phyloP scores from a whole-genome alignment of 164 flowering plant species.

The Vitis rupestris region DNA sequence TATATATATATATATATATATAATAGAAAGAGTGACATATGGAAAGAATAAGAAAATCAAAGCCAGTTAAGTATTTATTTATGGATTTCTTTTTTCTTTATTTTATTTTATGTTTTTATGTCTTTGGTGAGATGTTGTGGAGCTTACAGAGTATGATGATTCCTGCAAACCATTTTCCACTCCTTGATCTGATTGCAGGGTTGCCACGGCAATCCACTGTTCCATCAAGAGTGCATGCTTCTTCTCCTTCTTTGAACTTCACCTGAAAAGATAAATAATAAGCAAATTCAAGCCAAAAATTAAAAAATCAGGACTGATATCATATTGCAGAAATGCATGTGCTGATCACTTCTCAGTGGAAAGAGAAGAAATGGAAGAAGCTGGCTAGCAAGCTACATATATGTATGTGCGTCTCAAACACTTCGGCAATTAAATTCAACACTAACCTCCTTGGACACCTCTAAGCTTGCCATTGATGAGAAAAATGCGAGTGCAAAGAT shows the following conservation, averaged over 20 bases:
- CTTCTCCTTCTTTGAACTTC: conserved; percentile 38
- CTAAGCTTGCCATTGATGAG: conserved; percentile 46
- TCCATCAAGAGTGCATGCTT: conserved; percentile 74
- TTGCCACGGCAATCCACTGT: conserved; percentile 69
- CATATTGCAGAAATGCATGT: too few relatives aligned
- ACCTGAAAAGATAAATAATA: conserved; percentile 17
- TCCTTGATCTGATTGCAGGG: conserved; percentile 61
- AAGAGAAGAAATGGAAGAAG: neutral
- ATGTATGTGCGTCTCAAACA: too few relatives aligned
- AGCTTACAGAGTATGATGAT: conserved; percentile 68
- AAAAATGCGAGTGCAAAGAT: neutral
- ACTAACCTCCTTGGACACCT: conserved; percentile 44
- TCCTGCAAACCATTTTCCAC: conserved; percentile 84
- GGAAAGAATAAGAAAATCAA: too few relatives aligned
- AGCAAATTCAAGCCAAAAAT: neutral
- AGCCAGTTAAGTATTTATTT: too few relatives aligned
- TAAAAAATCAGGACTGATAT: too few relatives aligned
- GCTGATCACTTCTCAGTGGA: neutral
- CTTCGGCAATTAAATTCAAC: neutral
- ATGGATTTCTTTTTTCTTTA: too few relatives aligned
- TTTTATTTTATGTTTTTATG: too few relatives aligned
- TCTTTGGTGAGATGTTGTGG: too few relatives aligned
- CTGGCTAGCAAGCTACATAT: too few relatives aligned
- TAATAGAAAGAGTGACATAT: too few relatives aligned
- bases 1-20: too few relatives aligned